Evolutionary conservation across 768 basidiomycete genomes (phyloP), one percentile per base, ranked within the genome.

Genomic region (Agaricus blazei): DNA sequence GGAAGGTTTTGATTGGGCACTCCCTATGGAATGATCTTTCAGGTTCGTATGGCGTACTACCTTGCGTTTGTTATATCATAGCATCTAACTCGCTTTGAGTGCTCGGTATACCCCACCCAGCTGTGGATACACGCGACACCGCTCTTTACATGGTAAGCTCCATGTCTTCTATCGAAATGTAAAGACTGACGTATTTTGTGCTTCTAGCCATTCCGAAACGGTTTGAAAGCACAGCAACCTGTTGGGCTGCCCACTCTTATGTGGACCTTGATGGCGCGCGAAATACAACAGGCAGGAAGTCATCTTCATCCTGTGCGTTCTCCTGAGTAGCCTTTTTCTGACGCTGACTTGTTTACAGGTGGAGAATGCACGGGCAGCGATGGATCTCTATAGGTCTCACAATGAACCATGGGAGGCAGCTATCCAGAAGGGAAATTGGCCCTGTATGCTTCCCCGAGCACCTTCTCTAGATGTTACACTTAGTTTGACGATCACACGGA

Each of bases 221-320:
- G 87, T 1, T 70, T 92, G 51, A 80, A 81, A 27, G 81, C 82
- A 5, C 82, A 85, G 63, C 84, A 87, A 60, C 67, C 83, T 48
- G 71, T 90, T 58, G 89, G 91, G 27, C 74, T 93, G 36, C 85
- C 83, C 63, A 93, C 91, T 4, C 74, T 93, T 14, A 81, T 84
- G 66, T 91, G 88, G 87, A 85, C 85, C 62, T 78, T 93, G 36
- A 88, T 93, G 88, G 78, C 81, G 54, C 78, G 90, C 62, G 80
- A 85, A 29, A 87, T 87, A 64, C 85, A 87, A 64, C 52, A 46
- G 45, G 86, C 88, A 64, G 82, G 81, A 29, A 77, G 83, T 4
- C 31, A 46, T 53, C 76, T 82, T 60, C 81, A 90, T 67, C 85
- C 88, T 9, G 90, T 93, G 64, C 63, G 86, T 79, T 38, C 2